Evolutionary conservation across 208 protist genomes (phyloP), one percentile per base, ranked within the genome.

Genomic region (Acanthamoeba triangularis): DNA sequence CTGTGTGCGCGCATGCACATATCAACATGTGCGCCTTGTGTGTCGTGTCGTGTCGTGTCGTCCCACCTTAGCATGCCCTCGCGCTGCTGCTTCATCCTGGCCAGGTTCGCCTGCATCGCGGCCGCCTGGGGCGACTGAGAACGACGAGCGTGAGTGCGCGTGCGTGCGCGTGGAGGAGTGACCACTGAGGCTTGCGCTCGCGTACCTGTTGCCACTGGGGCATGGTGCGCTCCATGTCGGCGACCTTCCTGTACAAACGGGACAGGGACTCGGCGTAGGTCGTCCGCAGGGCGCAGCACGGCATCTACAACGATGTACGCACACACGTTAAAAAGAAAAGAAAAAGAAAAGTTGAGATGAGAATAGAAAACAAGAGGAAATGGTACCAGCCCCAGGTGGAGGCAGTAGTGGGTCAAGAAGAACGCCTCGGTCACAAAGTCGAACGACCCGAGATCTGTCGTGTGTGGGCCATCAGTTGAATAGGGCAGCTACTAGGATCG

Each of bases 161-260:
- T 25, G 54, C 56, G 65, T 5, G 65, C 0, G 65, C 23, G 65
- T 2, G 67, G 67, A 74, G 20, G 10, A 37, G 30, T 41, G 14
- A 30, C 6, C 14, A 30, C 25, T 7, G 13, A 33, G n/a, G 30
- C 35, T 74, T 74, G n/a, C 18, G 20, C 67, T 20, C 30, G 67
- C 30, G 67, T 94, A 94, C 90, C 63, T n/a, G 41, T n/a, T 74
- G 63, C 90, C 90, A 94, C 35, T 94, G 90, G 30, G 90, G 67
- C 25, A 54, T n/a, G 30, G 90, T 94, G 65, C 52, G 80, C 52
- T 94, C 63, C 67, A 94, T 49, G 33, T 94, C 44, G 20, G 54
- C 20, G 47, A 94, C 14, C 67, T 94, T 5, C 90, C 80, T 94
- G 69, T 94, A 63, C 61, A 82, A 18, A 37, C 90, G 61, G 41